Base-by-base conservation (phyloP, 148 eudicot species). In the Tetragonia tetragonoides region DNA sequence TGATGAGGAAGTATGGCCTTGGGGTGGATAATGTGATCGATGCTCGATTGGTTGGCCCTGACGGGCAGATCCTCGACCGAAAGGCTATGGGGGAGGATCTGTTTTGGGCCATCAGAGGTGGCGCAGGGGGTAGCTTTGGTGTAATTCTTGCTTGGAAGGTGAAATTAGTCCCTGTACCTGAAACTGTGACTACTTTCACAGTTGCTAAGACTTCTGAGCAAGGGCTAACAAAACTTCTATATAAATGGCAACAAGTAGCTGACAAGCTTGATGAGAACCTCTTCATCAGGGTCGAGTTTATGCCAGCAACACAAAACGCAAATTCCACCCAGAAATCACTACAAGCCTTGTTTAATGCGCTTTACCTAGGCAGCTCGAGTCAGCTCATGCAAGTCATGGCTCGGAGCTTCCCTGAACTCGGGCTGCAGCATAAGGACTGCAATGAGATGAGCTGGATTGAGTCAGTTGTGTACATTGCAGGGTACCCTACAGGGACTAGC, bases 31-130 rank as follows among this genome's bases (percentile, higher is more conserved):
- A 87, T 66, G 85, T 87, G 23, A 64, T 85, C 9, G 88, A 87
- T 75, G 90, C 84, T 6, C 54, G 77, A 23, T 37, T 87, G 3
- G 79, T 87, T 21, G 87, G 84, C 56, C 79, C 75, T 0, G 68
- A 81, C 17, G 86, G 90, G 11, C 51, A 60, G 49, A 76, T 87
- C 37, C 44, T 85, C 0, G 84, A 85, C 39, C 49, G 88, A 14
- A 17, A 57, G n/a, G 12, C 80, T 7, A 87, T 87, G 90, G 90
- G 90, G 42, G 87, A 87, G 72, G 87, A 87, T 62, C 18, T 87
- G 54, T 87, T 87, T 77, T 87, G 88, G 90, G 90, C 88, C 2
- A 60, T 87, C 2, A 79, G 87, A 75, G 90, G 90, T 10, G 85
- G 85, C 37, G 90, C 87, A 18, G 88, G 84, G 20, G 83, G 86